Conservation (phyloP, 208 protist genomes). For the Leishmania gerbilli region DNA sequence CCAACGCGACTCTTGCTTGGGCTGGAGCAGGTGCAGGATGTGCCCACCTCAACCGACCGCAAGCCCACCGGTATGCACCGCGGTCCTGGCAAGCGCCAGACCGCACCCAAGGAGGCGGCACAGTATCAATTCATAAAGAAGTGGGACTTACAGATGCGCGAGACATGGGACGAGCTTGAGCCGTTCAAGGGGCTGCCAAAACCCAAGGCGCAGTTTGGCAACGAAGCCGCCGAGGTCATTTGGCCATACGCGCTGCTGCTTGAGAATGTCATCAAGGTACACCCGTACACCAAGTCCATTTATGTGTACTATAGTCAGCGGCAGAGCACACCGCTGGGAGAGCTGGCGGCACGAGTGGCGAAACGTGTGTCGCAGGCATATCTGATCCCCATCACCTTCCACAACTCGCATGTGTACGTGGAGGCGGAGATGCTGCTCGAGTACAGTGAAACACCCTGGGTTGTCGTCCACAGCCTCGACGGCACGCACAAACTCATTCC, state of each 20-base stretch:
- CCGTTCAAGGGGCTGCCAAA: slow-evolving; percentile 89
- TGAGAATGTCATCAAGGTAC: slow-evolving; percentile 84
- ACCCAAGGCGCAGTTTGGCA: slow-evolving; percentile 87
- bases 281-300: slow-evolving; percentile 93
- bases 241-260: slow-evolving; percentile 90
- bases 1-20: slow-evolving; percentile 41
- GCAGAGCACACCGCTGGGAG: slow-evolving; percentile 54
- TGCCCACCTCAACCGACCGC: slow-evolving; percentile 83
- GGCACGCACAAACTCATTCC: slow-evolving; percentile 60
- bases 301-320: slow-evolving; percentile 90
- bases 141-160: slow-evolving; percentile 87
- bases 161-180: slow-evolving; percentile 84
- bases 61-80: slow-evolving; percentile 81
- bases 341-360: slow-evolving; percentile 48
- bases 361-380: slow-evolving; percentile 76
- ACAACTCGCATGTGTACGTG: slow-evolving; percentile 93
- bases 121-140: slow-evolving; percentile 85
- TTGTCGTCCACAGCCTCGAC: slow-evolving; percentile 87
- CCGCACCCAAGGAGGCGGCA: slow-evolving; percentile 62
- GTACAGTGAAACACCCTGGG: slow-evolving; percentile 90
- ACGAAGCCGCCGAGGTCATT: slow-evolving; percentile 88
- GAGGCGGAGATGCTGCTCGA: slow-evolving; percentile 92
- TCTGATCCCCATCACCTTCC: slow-evolving; percentile 90
- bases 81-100: slow-evolving; percentile 87
- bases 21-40: slow-evolving; percentile 86